Conservation (phyloP, 768 basidiomycete species). For the Hypholoma sublateritium region DNA sequence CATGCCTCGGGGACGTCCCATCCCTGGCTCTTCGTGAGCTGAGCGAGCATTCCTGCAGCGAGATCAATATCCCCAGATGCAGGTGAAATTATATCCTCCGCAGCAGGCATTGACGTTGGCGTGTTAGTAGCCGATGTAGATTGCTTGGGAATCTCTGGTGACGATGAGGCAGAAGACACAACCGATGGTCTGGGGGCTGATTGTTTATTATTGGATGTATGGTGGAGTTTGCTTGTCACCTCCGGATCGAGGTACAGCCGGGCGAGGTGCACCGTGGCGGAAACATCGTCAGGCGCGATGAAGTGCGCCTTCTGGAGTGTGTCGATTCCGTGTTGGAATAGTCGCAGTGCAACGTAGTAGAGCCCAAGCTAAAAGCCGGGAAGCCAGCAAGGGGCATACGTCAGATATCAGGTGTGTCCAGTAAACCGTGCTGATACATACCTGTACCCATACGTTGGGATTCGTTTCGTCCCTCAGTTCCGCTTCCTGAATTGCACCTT, state of each 20-base stretch:
- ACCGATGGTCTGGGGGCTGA: background rate
- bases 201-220: background rate
- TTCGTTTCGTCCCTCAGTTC: constrained; percentile 86
- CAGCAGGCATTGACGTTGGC: constrained; percentile 10
- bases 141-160: constrained; percentile 3
- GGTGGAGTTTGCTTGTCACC: constrained; percentile 16
- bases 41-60: constrained; percentile 76
- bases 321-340: constrained; percentile 63
- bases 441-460: constrained; percentile 93
- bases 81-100: constrained; percentile 9
- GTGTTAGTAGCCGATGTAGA: background rate
- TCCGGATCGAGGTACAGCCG: constrained; percentile 62
- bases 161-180: background rate
- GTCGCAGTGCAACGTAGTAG: constrained; percentile 62
- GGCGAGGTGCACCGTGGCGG: constrained; percentile 78
- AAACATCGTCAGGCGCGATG: constrained; percentile 74
- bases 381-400: background rate
- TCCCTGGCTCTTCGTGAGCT: constrained; percentile 74
- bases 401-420: no score
- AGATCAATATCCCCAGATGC: constrained; percentile 60
- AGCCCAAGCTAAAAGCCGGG: constrained; percentile 61
- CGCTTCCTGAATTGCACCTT: constrained; percentile 92
- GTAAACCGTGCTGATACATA: constrained; percentile 29
- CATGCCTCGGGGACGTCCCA: constrained; percentile 96
- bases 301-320: constrained; percentile 89